A percentile compares a stretch with the other conserved stretches of the same genome.
phyloP scores from a whole-genome alignment of 495 filamentous ascomycete genomes.

The Rostrohypoxylon terebratum region DNA sequence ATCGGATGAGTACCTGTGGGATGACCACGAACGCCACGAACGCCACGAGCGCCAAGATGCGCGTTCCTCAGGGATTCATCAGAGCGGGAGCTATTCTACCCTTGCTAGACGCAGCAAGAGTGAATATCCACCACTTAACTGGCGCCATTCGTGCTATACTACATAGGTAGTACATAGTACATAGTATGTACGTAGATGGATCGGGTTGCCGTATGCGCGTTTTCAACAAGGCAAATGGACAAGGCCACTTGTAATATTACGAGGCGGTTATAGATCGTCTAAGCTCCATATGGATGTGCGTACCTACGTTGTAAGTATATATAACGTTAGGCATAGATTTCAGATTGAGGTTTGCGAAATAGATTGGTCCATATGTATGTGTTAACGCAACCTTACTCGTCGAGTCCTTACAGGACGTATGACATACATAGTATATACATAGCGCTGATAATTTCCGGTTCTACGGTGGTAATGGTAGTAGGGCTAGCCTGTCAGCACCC shows the following conservation, averaged over 20 bases:
- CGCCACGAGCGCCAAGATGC: constrained; percentile 26
- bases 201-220: constrained; percentile 31
- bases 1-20: constrained; percentile 15
- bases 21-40: constrained; percentile 12
- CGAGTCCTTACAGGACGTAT: constrained; percentile 10
- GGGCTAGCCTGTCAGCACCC: constrained; percentile 34
- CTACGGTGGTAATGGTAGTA: constrained; percentile 19
- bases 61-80: constrained; percentile 29
- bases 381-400: constrained; percentile 15
- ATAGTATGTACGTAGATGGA: too few relatives aligned
- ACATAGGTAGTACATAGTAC: too few relatives aligned
- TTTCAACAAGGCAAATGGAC: constrained; percentile 13
- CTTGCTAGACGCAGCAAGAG: constrained; percentile 19
- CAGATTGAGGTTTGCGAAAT: constrained; percentile 26
- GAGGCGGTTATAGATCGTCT: constrained; percentile 19
- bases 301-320: not conserved
- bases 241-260: constrained; percentile 40
- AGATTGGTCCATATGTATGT: constrained; percentile 17
- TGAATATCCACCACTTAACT: constrained; percentile 1
- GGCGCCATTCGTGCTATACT: constrained; percentile 7
- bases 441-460: constrained; percentile 28
- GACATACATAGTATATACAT: constrained; percentile 18
- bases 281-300: constrained; percentile 9
- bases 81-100: constrained; percentile 32
- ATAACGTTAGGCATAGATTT: constrained; percentile 17